Evolutionary conservation across 371 early-diverging fungal species (phyloP).

Genomic region (Apophysomyces sp.): DNA sequence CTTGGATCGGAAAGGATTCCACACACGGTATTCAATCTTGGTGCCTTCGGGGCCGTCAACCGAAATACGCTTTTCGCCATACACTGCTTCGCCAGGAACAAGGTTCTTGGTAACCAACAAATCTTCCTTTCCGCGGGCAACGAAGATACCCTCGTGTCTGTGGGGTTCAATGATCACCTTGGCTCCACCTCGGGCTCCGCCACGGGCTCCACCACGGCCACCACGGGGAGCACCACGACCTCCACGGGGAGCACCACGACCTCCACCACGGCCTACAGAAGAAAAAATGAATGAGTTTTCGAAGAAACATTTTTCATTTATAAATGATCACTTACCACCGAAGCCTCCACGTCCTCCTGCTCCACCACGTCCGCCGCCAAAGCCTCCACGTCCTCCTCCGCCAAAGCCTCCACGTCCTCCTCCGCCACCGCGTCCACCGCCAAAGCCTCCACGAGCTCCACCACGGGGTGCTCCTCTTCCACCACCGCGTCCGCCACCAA

Average conservation of each 20-base stretch:
- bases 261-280: slow-evolving; percentile 42
- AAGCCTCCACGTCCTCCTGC: no score
- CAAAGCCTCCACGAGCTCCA: slow-evolving; percentile 53
- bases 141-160: slow-evolving; percentile 95
- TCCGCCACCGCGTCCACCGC: slow-evolving; percentile 37
- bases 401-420: slow-evolving; percentile 38
- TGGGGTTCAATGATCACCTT: slow-evolving; percentile 98
- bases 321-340: slow-evolving; percentile 46
- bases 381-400: slow-evolving; percentile 25
- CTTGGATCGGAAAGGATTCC: slow-evolving; percentile 99
- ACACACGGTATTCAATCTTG: slow-evolving; percentile 99
- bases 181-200: slow-evolving; percentile 86
- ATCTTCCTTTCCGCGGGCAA: slow-evolving; percentile 99
- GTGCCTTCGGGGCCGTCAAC: slow-evolving; percentile 94
- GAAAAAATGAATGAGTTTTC: background rate
- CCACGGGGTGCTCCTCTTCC: slow-evolving; percentile 27
- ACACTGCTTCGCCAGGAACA: slow-evolving; percentile 98
- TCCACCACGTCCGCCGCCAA: slow-evolving; percentile 31
- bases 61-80: slow-evolving; percentile 99
- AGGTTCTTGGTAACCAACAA: slow-evolving; percentile 98
- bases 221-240: slow-evolving; percentile 49
- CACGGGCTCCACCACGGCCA: slow-evolving; percentile 51
- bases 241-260: slow-evolving; percentile 50
- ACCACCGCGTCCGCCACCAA: slow-evolving; percentile 53
- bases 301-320: slow-evolving; percentile 22